Conservation (phyloP, 2,329 filamentous ascomycete species). For the Neonectria punicea region DNA sequence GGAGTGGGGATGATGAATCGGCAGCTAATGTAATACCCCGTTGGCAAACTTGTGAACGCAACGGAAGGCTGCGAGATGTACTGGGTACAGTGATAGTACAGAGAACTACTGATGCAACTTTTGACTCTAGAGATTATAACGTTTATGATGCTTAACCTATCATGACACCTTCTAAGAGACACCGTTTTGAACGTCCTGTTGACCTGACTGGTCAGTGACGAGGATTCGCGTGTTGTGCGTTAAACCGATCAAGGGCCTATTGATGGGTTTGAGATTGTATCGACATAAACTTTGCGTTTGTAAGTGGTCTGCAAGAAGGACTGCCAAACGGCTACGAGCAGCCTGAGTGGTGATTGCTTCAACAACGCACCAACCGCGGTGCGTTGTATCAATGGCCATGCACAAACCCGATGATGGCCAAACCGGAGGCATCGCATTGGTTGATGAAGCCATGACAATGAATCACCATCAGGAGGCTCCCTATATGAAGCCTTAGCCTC, state of each 20-base stretch:
- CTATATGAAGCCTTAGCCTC: background rate
- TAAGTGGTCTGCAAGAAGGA: background rate
- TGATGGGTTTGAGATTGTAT: background rate
- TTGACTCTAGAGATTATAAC: background rate
- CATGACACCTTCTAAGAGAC: background rate
- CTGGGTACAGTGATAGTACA: too few species aligned
- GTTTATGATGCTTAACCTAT: background rate
- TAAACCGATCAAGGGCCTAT: background rate
- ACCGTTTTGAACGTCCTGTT: background rate
- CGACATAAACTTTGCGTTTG: background rate
- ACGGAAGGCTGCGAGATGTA: too few species aligned
- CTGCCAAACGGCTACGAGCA: background rate
- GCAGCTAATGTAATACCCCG: too few species aligned
- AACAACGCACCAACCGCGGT: background rate
- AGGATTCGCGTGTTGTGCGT: background rate
- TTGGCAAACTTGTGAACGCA: background rate
- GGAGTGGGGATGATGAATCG: background rate
- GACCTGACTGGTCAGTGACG: background rate
- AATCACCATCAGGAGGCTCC: constrained; percentile 19
- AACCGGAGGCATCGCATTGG: background rate
- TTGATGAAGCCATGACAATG: constrained; percentile 5
- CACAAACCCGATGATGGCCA: background rate
- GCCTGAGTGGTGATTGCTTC: background rate
- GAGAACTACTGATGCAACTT: background rate
- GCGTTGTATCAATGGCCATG: background rate